Conservation (phyloP, 192 early-diverging fungal genomes). For the Umbelopsis isabellina region DNA sequence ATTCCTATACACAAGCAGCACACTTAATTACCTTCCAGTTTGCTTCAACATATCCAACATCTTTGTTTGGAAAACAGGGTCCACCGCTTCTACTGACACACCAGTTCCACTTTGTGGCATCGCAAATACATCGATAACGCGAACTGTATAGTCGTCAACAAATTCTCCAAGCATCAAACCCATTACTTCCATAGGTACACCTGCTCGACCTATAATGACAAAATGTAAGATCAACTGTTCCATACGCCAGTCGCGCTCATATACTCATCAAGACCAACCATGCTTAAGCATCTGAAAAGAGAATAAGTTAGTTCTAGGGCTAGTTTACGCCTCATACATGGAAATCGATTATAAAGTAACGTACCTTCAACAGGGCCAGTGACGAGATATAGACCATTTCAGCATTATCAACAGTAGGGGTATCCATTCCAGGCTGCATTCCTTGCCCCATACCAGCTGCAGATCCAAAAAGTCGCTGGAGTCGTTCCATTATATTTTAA, state of each 20-base stretch:
- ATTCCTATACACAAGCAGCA: not conserved
- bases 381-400: conserved; percentile 99
- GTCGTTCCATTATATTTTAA: conserved; percentile 54
- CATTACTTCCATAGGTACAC: conserved; percentile 99
- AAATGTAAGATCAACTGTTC: not conserved
- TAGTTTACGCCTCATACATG: not conserved
- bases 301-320: not conserved
- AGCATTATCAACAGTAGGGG: conserved; percentile 95
- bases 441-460: conserved; percentile 50
- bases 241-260: not conserved
- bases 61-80: conserved; percentile 98
- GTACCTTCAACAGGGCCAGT: conserved; percentile 91
- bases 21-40: conserved; percentile 81
- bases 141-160: conserved; percentile 99
- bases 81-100: conserved; percentile 98
- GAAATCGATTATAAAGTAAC: not conserved
- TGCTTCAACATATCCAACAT: conserved; percentile 99
- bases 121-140: conserved; percentile 99
- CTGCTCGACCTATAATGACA: conserved; percentile 79
- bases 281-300: conserved; percentile 82
- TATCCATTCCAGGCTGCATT: conserved; percentile 75
- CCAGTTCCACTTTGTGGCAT: conserved; percentile 99
- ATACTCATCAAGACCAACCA: conserved; percentile 47
- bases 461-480: conserved; percentile 62
- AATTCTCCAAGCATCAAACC: conserved; percentile 99